Conservation (phyloP, 75 land plant species). For the Picea glauca region DNA sequence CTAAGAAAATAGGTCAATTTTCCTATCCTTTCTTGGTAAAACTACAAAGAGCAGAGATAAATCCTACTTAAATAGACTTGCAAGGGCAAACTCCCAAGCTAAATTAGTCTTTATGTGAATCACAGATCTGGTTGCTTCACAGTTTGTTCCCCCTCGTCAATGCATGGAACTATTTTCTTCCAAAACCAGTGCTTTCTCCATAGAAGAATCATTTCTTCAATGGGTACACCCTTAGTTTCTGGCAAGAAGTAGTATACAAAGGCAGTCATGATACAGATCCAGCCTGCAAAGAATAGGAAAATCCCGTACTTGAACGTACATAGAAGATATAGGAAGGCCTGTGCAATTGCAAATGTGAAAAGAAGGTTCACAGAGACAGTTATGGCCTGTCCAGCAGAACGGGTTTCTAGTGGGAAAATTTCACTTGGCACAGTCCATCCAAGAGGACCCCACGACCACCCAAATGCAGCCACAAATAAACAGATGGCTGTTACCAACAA, state of each 20-base stretch:
- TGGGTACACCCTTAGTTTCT: constrained; percentile 84
- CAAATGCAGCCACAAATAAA: constrained; percentile 53
- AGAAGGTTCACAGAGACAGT: constrained; percentile 63
- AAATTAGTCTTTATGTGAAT: too few species aligned
- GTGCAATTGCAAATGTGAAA: constrained; percentile 78
- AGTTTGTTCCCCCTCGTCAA: not conserved
- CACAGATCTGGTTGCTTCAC: not conserved
- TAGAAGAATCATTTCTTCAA: constrained; percentile 75
- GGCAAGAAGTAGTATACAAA: constrained; percentile 71
- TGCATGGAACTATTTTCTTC: constrained; percentile 52
- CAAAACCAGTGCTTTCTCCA: constrained; percentile 93
- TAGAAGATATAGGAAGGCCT: constrained; percentile 69
- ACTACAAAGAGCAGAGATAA: too few species aligned
- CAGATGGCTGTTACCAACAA: constrained; percentile 50
- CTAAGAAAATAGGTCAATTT: too few species aligned
- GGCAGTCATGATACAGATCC: constrained; percentile 54
- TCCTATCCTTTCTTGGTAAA: too few species aligned
- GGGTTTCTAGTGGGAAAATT: constrained; percentile 67
- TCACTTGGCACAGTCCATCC: constrained; percentile 87
- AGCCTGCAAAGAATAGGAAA: constrained; percentile 76
- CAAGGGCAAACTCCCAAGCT: too few species aligned
- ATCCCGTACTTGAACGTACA: constrained; percentile 61
- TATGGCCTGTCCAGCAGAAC: constrained; percentile 62
- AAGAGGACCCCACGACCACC: constrained; percentile 85
- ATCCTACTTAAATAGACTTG: too few species aligned